Conservation (phyloP, 2,329 filamentous ascomycete genomes). For the Podosphaera fusca region DNA sequence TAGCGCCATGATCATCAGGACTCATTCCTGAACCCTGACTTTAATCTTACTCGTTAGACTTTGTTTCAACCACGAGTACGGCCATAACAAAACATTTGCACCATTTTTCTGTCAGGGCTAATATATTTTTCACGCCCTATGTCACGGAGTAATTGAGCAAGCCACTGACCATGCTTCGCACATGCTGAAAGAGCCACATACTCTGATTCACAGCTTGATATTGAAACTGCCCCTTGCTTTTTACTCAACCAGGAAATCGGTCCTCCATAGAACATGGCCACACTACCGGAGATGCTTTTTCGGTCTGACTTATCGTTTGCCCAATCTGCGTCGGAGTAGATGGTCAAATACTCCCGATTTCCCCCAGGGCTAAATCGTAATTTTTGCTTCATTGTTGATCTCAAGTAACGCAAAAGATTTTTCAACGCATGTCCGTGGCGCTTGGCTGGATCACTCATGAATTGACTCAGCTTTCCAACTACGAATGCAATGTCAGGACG, state of each 20-base stretch:
- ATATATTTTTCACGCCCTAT: too few relatives aligned
- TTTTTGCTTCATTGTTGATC: not conserved
- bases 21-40: too few relatives aligned
- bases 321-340: too few relatives aligned
- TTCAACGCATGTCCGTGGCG: not conserved
- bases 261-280: not conserved
- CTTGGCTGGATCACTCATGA: not conserved
- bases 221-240: not conserved
- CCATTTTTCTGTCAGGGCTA: too few relatives aligned
- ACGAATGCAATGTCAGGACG: not conserved
- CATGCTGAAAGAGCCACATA: not conserved
- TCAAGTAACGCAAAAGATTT: not conserved
- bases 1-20: too few relatives aligned
- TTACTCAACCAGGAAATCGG: conserved; percentile 1
- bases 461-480: not conserved
- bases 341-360: not conserved
- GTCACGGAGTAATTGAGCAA: not conserved
- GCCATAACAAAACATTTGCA: not conserved
- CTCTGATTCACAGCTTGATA: not conserved
- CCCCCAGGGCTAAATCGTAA: not conserved
- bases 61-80: too few relatives aligned
- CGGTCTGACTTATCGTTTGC: too few relatives aligned
- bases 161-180: not conserved
- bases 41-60: too few relatives aligned
- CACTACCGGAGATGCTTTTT: not conserved